phyloP scores from a whole-genome alignment of 345 rosid species.

The Raphanus sativus region DNA sequence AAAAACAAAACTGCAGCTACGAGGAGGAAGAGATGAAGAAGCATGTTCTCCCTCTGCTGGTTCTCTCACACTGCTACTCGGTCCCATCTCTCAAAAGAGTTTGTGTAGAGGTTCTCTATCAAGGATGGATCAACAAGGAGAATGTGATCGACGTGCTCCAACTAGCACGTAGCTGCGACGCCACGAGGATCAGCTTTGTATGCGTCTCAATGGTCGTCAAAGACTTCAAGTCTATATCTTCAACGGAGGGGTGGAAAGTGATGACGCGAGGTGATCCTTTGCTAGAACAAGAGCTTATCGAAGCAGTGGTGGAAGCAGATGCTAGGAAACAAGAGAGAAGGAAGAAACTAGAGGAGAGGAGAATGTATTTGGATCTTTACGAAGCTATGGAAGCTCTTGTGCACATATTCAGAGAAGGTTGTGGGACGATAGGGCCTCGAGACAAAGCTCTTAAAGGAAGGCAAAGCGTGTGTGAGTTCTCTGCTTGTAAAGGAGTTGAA shows the following conservation, averaged over 20 bases:
- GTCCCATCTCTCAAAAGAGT: constrained; percentile 69
- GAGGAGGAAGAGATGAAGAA: constrained; percentile 69
- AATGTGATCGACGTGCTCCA: constrained; percentile 88
- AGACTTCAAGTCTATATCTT: constrained; percentile 71
- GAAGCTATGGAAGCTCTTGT: constrained; percentile 91
- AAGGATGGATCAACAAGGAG: constrained; percentile 60
- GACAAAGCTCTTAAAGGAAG: constrained; percentile 62
- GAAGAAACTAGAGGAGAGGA: constrained; percentile 61
- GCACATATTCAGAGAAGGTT: constrained; percentile 85
- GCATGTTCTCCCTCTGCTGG: constrained; percentile 72
- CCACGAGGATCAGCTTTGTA: constrained; percentile 56
- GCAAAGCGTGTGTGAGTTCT: constrained; percentile 53
- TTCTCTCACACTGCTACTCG: constrained; percentile 71
- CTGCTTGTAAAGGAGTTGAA: constrained; percentile 87
- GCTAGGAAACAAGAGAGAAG: constrained; percentile 57
- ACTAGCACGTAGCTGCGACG: constrained; percentile 67
- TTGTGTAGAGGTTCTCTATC: constrained; percentile 54
- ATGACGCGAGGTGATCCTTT: constrained; percentile 66
- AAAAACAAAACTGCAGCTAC: constrained; percentile 52
- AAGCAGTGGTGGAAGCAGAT: constrained; percentile 65
- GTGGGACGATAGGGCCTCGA: constrained; percentile 81
- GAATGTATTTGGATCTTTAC: constrained; percentile 63
- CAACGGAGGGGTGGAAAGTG: constrained; percentile 86
- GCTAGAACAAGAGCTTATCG: constrained; percentile 79
- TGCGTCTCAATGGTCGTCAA: constrained; percentile 65